Conservation (phyloP, 331 rosid species). For the Quercus lobata region DNA sequence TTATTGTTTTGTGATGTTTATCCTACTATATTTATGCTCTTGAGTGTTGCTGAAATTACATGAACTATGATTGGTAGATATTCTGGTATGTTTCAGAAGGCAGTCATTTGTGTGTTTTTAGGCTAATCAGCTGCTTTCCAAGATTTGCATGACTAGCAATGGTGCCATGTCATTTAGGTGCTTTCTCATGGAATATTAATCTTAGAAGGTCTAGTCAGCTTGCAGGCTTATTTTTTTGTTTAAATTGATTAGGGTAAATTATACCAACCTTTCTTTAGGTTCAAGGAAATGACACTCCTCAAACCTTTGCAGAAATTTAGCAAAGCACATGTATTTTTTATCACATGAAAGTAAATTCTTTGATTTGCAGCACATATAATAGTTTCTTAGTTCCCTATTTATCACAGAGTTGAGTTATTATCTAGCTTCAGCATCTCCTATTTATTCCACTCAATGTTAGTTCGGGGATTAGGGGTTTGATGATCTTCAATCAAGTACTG, state of each 20-base stretch:
- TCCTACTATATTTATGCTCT: not conserved
- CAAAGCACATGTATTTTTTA: not conserved
- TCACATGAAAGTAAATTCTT: not conserved
- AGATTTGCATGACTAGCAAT: not conserved
- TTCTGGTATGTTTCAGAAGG: constrained; percentile 4
- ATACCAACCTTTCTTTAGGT: no score
- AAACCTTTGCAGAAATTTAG: not conserved
- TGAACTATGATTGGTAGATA: constrained; percentile 3
- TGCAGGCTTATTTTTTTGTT: not conserved
- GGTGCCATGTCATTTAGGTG: not conserved
- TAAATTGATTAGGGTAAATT: not conserved
- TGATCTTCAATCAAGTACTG: no score
- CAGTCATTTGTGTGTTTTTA: constrained; percentile 7
- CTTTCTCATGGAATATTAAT: not conserved
- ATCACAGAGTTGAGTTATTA: not conserved
- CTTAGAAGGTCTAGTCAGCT: not conserved
- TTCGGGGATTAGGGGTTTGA: no score
- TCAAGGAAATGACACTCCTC: no score
- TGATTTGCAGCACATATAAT: not conserved
- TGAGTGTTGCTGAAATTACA: not conserved
- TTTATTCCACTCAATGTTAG: no score
- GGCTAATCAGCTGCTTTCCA: constrained; percentile 2
- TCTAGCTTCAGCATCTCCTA: no score
- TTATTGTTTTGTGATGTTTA: constrained; percentile 3
- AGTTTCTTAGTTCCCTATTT: not conserved